Evolutionary conservation across 2,329 filamentous ascomycete species (phyloP), one percentile per base, ranked within the genome.

Genomic region (Lizonia empirigonia): DNA sequence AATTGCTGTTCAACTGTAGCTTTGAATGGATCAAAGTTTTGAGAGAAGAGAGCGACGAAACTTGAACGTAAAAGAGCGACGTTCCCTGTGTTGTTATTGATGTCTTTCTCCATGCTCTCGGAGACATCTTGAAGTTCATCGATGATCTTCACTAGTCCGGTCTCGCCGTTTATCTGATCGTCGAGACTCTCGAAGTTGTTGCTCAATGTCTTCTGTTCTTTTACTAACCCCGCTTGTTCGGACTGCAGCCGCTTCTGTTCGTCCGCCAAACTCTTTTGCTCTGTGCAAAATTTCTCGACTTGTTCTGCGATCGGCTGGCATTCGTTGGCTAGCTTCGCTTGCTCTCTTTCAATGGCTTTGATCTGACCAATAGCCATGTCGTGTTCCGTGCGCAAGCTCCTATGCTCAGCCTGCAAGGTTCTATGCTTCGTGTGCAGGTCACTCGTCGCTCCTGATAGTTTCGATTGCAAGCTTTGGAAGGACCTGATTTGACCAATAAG

Each of bases 21-120:
- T 37, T 50, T 41, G 16, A 54, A 37, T 3, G 51, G 40, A 23
- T 54, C 51, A 24, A 54, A 34, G 4, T 22, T 22, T 8, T 46
- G 22, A 0, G 16, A 7, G 12, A 54, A 50, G 2, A 50, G 18
- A 1, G 9, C 8, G 9, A 13, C 7, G 13, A 50, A 26, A 12
- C 8, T 22, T 3, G 15, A 12, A 1, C 13, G 10, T 4, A 45
- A 8, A 2, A 15, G 4, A 1, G 8, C 36, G 13, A 50, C 5
- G 5, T 36, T 22, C 9, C 7, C 12, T 22, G 20, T 20, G 12
- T 33, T 7, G 7, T 19, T 13, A 20, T 50, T 24, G 8, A 44
- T 5, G 4, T 37, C 26, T 1, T 20, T 7, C 10, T 34, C 47
- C 13, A 38, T 33, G 2, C 15, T 18, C 8, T 34, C 10, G 7